Percentiles rank a stretch among this genome's conserved stretches.
Conservation (phyloP, 2,329 filamentous ascomycete genomes). For the Orbilia brochopaga region DNA sequence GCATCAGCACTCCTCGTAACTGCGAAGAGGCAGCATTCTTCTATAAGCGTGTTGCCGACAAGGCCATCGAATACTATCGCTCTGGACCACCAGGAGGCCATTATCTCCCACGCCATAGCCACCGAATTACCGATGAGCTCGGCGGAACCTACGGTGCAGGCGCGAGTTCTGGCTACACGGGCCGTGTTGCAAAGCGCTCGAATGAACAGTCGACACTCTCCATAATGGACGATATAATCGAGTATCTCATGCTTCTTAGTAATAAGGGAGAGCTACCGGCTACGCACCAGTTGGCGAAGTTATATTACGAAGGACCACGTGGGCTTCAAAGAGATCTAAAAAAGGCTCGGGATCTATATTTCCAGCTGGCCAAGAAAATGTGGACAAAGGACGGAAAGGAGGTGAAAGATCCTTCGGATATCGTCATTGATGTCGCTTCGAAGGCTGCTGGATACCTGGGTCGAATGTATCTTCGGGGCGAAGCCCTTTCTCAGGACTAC, state of each 20-base stretch:
- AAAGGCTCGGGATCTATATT: constrained; percentile 79
- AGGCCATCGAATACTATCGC: constrained; percentile 84
- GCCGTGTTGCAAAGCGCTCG: constrained; percentile 73
- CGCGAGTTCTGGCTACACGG: constrained; percentile 86
- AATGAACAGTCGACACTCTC: constrained; percentile 81
- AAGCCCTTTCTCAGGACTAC: constrained; percentile 80
- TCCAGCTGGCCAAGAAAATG: constrained; percentile 77
- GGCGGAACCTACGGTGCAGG: constrained; percentile 96
- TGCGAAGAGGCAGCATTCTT: constrained; percentile 85
- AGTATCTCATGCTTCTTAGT: constrained; percentile 89
- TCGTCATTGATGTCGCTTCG: constrained; percentile 64
- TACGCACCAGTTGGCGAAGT: constrained; percentile 80
- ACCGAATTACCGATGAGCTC: constrained; percentile 84
- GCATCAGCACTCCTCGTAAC: constrained; percentile 82
- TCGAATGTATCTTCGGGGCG: constrained; percentile 85
- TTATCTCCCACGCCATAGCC: constrained; percentile 76
- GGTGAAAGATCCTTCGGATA: constrained; percentile 74
- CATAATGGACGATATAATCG: constrained; percentile 88
- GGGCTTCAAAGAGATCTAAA: constrained; percentile 75
- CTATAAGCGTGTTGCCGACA: constrained; percentile 92
- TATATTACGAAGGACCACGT: constrained; percentile 86
- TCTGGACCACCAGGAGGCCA: constrained; percentile 89
- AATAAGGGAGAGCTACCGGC: constrained; percentile 88
- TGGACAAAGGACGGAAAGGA: constrained; percentile 81
- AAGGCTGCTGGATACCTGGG: constrained; percentile 88